Conservation (phyloP, 345 rosid species). For the Capsella bursapastoris region DNA sequence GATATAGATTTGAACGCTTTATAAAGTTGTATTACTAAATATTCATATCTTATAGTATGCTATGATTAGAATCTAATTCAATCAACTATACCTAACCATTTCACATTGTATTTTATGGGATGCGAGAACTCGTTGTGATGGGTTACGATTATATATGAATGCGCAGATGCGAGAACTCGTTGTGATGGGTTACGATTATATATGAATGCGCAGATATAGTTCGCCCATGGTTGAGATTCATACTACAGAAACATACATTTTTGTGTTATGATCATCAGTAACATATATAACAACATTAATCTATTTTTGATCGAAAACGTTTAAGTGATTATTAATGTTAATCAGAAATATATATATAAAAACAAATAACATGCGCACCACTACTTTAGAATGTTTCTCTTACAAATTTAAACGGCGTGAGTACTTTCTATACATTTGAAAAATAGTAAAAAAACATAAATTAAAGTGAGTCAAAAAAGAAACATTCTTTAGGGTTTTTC, state of each 20-base stretch:
- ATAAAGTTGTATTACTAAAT: neutral
- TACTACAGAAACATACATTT: no score
- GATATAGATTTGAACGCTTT: constrained; percentile 30
- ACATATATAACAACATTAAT: no score
- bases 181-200: neutral
- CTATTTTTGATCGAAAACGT: no score
- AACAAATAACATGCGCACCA: constrained; percentile 1
- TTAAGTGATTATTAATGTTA: no score
- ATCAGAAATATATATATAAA: neutral
- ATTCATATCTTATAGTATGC: neutral
- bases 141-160: neutral
- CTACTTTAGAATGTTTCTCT: no score
- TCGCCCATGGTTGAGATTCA: no score
- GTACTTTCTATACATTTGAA: constrained; percentile 20
- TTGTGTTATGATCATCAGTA: no score
- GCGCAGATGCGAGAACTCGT: neutral
- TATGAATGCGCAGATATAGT: neutral
- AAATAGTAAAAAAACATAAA: neutral
- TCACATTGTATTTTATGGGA: neutral
- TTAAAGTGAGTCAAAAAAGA: constrained; percentile 38
- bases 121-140: neutral
- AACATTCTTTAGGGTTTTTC: constrained; percentile 20
- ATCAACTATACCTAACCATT: constrained; percentile 15
- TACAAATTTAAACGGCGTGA: constrained; percentile 38
- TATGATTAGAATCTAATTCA: constrained; percentile 3